phyloP scores from a whole-genome alignment of 495 filamentous ascomycete species.

The Lasiosphaeria ovina region DNA sequence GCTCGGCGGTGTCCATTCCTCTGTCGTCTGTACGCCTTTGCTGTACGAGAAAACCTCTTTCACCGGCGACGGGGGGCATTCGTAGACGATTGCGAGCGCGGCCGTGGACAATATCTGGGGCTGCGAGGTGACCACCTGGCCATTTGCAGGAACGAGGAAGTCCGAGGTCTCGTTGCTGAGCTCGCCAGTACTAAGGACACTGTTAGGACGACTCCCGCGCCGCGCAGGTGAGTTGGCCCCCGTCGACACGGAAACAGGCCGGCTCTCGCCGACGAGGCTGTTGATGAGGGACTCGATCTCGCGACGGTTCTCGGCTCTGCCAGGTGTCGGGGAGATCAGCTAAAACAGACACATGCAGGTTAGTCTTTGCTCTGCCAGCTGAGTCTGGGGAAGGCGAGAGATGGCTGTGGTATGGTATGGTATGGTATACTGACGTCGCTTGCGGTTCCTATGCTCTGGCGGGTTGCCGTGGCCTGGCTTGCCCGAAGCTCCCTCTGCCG shows the following conservation, averaged over 20 bases:
- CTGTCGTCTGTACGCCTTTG: slow-evolving; percentile 87
- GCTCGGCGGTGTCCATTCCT: slow-evolving; percentile 58
- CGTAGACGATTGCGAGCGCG: slow-evolving; percentile 68
- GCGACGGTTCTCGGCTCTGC: slow-evolving; percentile 65
- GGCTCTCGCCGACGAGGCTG: slow-evolving; percentile 71
- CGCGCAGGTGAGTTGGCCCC: slow-evolving; percentile 59
- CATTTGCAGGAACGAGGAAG: slow-evolving; percentile 39
- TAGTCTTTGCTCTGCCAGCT: not conserved
- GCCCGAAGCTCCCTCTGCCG: slow-evolving; percentile 80
- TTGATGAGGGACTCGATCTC: slow-evolving; percentile 84
- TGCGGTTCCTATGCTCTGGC: slow-evolving; percentile 56
- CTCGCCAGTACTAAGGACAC: slow-evolving; percentile 72
- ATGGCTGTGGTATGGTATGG: no score
- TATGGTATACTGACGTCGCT: slow-evolving; percentile 45
- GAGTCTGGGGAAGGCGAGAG: not conserved
- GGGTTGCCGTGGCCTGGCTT: slow-evolving; percentile 61
- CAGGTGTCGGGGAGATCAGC: slow-evolving; percentile 66
- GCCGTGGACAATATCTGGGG: slow-evolving; percentile 58
- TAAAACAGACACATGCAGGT: slow-evolving; percentile 28
- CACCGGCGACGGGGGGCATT: slow-evolving; percentile 68
- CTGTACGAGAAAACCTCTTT: slow-evolving; percentile 88
- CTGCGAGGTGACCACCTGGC: slow-evolving; percentile 31
- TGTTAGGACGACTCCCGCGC: slow-evolving; percentile 78
- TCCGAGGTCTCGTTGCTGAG: slow-evolving; percentile 70
- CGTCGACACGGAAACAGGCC: slow-evolving; percentile 69